Conservation (phyloP, 108 stramenopile species). For the Nitzschia inconspicua region DNA sequence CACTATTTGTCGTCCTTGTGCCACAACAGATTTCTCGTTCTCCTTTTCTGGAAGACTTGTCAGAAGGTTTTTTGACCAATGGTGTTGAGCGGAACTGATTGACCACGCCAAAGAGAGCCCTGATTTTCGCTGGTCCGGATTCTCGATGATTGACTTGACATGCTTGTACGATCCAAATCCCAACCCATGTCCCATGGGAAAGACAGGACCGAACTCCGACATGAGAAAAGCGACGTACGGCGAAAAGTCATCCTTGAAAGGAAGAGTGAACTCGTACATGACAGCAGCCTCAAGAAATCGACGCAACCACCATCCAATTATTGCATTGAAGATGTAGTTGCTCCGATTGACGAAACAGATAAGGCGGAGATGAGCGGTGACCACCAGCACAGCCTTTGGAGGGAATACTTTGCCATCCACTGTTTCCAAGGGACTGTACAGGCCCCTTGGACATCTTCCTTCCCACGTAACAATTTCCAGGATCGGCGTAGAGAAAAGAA, state of each 20-base stretch:
- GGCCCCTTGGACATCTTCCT: conserved; percentile 3
- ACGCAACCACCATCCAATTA: conserved; percentile 4
- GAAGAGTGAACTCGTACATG: conserved; percentile 10
- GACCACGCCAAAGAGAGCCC: conserved; percentile 6
- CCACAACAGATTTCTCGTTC: background rate
- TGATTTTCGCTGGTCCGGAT: conserved; percentile 4
- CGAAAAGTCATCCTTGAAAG: conserved; percentile 11
- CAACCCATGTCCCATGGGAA: conserved; percentile 4
- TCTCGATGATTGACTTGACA: conserved; percentile 1
- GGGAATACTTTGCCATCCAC: conserved; percentile 6
- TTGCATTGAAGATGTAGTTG: background rate
- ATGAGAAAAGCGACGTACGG: conserved; percentile 5
- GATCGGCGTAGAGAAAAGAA: conserved; percentile 4
- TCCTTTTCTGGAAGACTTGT: background rate
- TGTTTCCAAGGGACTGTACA: conserved; percentile 6
- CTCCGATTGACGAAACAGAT: background rate
- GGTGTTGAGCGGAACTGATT: background rate
- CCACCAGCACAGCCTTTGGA: background rate
- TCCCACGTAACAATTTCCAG: conserved; percentile 2
- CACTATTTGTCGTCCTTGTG: conserved; percentile 1
- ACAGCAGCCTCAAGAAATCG: conserved; percentile 1
- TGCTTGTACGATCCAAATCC: conserved; percentile 9
- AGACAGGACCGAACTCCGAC: conserved; percentile 4
- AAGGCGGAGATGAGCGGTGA: conserved; percentile 1
- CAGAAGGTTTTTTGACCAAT: conserved; percentile 1